phyloP scores from a whole-genome alignment of 441 rosid species.

The Erodium trifolium region DNA sequence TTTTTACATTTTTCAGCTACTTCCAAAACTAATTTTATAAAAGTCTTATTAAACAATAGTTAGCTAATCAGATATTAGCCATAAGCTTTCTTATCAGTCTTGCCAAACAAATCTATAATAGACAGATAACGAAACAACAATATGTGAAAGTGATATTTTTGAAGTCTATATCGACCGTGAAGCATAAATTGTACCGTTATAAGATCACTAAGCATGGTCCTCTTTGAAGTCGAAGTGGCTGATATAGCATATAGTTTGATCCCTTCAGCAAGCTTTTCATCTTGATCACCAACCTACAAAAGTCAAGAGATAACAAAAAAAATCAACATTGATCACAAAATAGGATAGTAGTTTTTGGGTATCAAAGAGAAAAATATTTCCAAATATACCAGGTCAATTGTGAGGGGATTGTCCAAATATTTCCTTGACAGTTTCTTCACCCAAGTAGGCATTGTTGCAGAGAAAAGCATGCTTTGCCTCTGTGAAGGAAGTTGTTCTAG shows the following conservation, averaged over 20 bases:
- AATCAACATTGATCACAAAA: neutral
- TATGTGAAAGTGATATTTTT: too few relatives aligned
- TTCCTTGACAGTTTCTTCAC: conserved; percentile 86
- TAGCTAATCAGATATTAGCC: too few relatives aligned
- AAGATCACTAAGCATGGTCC: conserved; percentile 84
- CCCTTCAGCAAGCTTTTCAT: conserved; percentile 93
- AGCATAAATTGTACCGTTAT: conserved; percentile 43
- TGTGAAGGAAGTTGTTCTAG: conserved; percentile 74
- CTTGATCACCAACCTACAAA: conserved; percentile 80
- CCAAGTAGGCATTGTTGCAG: conserved; percentile 98
- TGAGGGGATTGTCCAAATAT: conserved; percentile 79
- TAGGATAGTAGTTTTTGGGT: neutral
- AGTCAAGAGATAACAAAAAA: conserved; percentile 9
- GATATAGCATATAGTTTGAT: conserved; percentile 81
- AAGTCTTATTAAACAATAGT: too few relatives aligned
- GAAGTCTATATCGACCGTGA: too few relatives aligned
- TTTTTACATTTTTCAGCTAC: too few relatives aligned
- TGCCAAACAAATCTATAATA: too few relatives aligned
- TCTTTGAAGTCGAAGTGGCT: conserved; percentile 66
- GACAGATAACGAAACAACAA: too few relatives aligned
- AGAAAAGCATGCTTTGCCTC: conserved; percentile 96
- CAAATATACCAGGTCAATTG: conserved; percentile 67
- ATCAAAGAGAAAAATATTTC: neutral
- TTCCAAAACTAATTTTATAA: too few relatives aligned
- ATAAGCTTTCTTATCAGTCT: too few relatives aligned